Evolutionary conservation across 2,329 filamentous ascomycete genomes (phyloP).

Genomic region (Calcarisporium arbuscula): DNA sequence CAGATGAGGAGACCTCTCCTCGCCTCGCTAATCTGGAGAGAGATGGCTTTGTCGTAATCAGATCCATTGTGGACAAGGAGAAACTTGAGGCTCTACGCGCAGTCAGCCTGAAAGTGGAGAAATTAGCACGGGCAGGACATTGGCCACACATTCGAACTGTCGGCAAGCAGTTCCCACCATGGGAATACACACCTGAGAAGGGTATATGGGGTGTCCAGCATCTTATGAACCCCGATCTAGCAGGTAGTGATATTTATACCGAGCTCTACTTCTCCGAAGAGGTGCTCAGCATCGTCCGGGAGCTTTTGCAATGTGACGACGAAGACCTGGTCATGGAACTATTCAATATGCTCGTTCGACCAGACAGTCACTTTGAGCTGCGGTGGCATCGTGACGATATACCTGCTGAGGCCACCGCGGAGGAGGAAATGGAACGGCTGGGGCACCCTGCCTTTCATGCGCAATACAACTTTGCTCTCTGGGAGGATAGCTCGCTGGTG

Average conservation of each 20-base stretch:
- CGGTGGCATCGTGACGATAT: conserved; percentile 87
- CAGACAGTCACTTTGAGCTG: conserved; percentile 64
- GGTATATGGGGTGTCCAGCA: conserved; percentile 91
- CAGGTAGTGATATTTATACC: conserved; percentile 55
- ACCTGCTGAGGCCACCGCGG: conserved; percentile 53
- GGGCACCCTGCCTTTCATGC: conserved; percentile 61
- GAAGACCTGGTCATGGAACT: conserved; percentile 77
- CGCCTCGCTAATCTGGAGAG: conserved; percentile 47
- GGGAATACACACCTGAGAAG: conserved; percentile 51
- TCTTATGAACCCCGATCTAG: conserved; percentile 67
- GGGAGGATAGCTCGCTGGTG: conserved; percentile 65
- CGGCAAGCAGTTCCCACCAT: conserved; percentile 87
- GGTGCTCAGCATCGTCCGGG: conserved; percentile 56
- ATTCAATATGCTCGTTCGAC: conserved; percentile 77
- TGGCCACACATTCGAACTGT: conserved; percentile 82
- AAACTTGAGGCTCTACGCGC: conserved; percentile 54
- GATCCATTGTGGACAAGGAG: conserved; percentile 50
- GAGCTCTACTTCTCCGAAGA: conserved; percentile 64
- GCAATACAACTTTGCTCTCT: conserved; percentile 83
- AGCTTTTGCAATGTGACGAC: conserved; percentile 51
- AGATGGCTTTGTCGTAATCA: conserved; percentile 73
- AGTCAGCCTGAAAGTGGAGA: conserved; percentile 51
- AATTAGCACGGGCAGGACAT: conserved; percentile 57
- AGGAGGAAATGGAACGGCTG: conserved; percentile 61
- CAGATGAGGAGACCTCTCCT: conserved; percentile 10